Evolutionary conservation across 805 yeast genomes (phyloP).

Genomic region (Yarrowia sp.): DNA sequence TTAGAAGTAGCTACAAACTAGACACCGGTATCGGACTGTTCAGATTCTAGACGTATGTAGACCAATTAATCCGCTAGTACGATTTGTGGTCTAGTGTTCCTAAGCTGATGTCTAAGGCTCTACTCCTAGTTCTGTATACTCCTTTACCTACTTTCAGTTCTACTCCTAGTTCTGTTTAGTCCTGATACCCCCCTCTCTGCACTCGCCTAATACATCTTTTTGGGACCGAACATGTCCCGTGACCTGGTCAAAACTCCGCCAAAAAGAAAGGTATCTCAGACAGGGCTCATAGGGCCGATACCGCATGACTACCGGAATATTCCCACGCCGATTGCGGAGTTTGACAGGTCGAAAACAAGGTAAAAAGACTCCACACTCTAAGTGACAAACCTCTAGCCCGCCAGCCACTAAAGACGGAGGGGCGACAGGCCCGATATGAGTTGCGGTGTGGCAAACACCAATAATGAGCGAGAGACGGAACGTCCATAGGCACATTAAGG

Average conservation of each 20-base stretch:
- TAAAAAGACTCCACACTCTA: not conserved
- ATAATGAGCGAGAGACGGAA: not conserved
- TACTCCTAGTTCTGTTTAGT: no score
- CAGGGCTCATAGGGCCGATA: slow-evolving; percentile 2
- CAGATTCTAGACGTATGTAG: no score
- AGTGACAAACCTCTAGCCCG: not conserved
- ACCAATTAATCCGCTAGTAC: no score
- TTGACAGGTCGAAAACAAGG: not conserved
- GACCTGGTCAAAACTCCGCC: not conserved
- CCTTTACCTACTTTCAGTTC: no score
- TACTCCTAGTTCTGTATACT: no score
- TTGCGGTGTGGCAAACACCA: slow-evolving; percentile 4
- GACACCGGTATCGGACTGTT: no score
- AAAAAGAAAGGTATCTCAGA: not conserved
- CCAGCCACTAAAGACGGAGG: not conserved
- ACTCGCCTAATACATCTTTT: not conserved
- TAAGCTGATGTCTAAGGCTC: no score
- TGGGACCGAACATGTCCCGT: slow-evolving; percentile 7
- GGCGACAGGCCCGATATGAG: not conserved
- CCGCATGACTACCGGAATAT: not conserved
- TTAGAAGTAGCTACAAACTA: no score
- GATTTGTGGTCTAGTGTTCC: no score
- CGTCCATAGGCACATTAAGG: not conserved
- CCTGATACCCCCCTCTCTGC: no score
- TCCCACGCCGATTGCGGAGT: not conserved